Evolutionary conservation across 176 grass and related monocot genomes (phyloP).

Genomic region (Metroxylon sagu): DNA sequence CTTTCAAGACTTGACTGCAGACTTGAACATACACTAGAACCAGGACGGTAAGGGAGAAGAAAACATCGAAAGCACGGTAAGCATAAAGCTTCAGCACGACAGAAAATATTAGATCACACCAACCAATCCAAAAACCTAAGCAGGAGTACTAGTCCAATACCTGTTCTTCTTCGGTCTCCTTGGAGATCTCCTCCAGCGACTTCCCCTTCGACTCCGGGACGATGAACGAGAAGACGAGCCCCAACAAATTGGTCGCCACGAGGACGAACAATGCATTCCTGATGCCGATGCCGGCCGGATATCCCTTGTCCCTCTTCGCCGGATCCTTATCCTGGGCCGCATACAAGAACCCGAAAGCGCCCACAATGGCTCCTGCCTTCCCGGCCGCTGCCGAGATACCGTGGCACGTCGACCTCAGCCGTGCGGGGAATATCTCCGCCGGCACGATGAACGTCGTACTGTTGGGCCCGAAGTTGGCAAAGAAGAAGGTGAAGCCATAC

Average conservation of each 20-base stretch:
- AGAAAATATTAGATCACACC: no score
- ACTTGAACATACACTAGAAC: no score
- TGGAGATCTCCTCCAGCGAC: constrained; percentile 34
- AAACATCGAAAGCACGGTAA: no score
- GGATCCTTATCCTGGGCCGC: constrained; percentile 28
- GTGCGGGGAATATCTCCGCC: constrained; percentile 70
- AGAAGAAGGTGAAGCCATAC: constrained; percentile 69
- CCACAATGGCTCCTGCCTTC: constrained; percentile 67
- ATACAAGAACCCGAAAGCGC: constrained; percentile 68
- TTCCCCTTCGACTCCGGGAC: constrained; percentile 25
- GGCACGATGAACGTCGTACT: constrained; percentile 68
- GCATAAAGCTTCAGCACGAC: no score
- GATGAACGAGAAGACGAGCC: constrained; percentile 38
- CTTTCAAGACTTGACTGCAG: no score
- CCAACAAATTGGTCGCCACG: constrained; percentile 21
- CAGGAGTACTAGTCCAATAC: no score
- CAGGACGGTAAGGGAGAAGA: no score
- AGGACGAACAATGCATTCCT: constrained; percentile 43
- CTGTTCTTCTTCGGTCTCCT: constrained; percentile 23
- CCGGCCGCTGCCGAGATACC: constrained; percentile 64
- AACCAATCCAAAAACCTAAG: no score
- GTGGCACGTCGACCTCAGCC: constrained; percentile 64
- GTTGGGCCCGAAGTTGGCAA: constrained; percentile 87
- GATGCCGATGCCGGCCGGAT: constrained; percentile 36
- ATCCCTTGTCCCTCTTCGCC: constrained; percentile 28